Evolutionary conservation across 371 early-diverging fungal genomes (phyloP), one percentile per base, ranked within the genome.

Genomic region (Mucor sp.): DNA sequence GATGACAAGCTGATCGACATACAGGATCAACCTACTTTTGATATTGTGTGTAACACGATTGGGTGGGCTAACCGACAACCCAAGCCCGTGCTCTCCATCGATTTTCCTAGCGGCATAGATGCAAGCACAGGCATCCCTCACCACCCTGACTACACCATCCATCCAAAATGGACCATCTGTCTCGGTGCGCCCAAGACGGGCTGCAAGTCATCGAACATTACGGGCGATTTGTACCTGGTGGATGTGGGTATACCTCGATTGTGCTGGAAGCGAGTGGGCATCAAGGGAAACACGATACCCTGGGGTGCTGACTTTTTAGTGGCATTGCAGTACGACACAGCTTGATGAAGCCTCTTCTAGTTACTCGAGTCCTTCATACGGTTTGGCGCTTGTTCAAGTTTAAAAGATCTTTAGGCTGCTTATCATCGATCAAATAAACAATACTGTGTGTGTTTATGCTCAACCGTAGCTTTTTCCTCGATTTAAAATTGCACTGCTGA

Each of bases 251-350:
- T 93, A 44, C 92, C 94, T 0, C 69, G 78, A 21, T 61, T 74
- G 12, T 87, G 89, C 32, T 91, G 90, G 86, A 83, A 89, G 58
- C 79, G 80, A 30, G 85, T 83, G 19, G 88, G 89, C 4, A 79
- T 89, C 15, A 82, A 82, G 41, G 82, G 81, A 12, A 85, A 81
- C 74, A 81, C 78, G 6, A 73, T 84, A 69, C 89, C 89, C 15
- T 94, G 90, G 88, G 91, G 90, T 0, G 90, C 90, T 33, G 90
- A 90, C 69, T 91, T 87, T 70, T 71, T 94, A 44, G 82, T 92
- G 32, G 89, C 85, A 7, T 72, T 94, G 57, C 85, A 87, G 62
- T 89, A 90, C 58, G 62, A 69, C 32, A 50, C 50, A 11, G 25
- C 14, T 12, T 50, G 23, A 37, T 37, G 14, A 1, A 33, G 33